These are phyloP conservation scores for Aspergillus sp. DNA, from an alignment of 2,329 filamentous ascomycete genomes.

Conservation along the genomic window DNA sequence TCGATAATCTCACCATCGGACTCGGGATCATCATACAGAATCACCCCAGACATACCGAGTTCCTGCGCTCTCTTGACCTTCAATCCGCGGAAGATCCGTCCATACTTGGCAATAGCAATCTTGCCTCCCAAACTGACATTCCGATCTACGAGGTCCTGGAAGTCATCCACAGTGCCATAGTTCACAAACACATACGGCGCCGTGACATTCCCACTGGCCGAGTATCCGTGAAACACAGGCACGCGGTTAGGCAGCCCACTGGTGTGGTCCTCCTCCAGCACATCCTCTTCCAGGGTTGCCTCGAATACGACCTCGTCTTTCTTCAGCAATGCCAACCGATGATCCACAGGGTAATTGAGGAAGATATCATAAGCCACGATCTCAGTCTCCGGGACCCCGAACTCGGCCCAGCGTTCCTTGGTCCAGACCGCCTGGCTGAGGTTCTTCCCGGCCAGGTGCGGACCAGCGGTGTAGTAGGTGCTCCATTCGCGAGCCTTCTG, in stretches of 20 bases:
- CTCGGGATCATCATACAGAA: constrained; percentile 86
- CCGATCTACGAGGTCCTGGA: constrained; percentile 73
- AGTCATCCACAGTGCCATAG: constrained; percentile 85
- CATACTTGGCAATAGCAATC: constrained; percentile 85
- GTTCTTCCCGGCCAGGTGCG: constrained; percentile 77
- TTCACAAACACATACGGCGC: constrained; percentile 86
- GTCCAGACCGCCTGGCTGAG: constrained; percentile 77
- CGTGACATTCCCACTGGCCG: constrained; percentile 87
- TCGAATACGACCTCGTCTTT: constrained; percentile 68
- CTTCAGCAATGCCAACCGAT: constrained; percentile 67
- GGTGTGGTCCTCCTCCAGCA: constrained; percentile 79
- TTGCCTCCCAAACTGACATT: constrained; percentile 78
- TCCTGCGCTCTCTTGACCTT: constrained; percentile 93
- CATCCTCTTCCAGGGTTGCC: constrained; percentile 79
- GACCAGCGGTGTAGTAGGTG: constrained; percentile 73
- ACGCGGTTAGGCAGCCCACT: constrained; percentile 71
- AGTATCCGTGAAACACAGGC: constrained; percentile 94
- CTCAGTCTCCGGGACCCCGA: constrained; percentile 59
- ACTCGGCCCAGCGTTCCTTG: constrained; percentile 69
- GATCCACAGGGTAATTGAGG: constrained; percentile 73
- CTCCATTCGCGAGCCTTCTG: constrained; percentile 69
- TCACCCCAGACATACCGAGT: constrained; percentile 79
- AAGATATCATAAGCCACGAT: constrained; percentile 75
- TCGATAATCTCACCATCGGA: constrained; percentile 83
- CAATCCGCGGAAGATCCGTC: constrained; percentile 80